Conservation (phyloP, 140 eudicot genomes). For the Stevia rebaudiana region DNA sequence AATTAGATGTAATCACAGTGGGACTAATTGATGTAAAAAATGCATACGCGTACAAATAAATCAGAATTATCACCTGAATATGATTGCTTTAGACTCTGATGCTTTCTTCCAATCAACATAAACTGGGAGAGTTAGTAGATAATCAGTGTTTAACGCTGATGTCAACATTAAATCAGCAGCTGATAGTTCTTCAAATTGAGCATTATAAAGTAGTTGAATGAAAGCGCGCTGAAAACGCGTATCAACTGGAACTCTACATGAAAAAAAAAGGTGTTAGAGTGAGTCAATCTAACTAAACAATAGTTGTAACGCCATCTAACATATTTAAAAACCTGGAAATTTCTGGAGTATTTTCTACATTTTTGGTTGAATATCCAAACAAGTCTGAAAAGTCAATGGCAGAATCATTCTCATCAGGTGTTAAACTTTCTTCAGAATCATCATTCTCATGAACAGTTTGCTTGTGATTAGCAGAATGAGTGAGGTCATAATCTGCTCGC, state of each 20-base stretch:
- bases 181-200: slow-evolving; percentile 92
- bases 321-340: slow-evolving; percentile 41
- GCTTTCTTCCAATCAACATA: slow-evolving; percentile 94
- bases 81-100: slow-evolving; percentile 70
- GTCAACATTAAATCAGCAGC: slow-evolving; percentile 84
- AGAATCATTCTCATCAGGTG: slow-evolving; percentile 16
- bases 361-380: slow-evolving; percentile 27
- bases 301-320: not conserved
- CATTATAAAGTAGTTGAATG: slow-evolving; percentile 71
- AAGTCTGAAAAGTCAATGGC: slow-evolving; percentile 29
- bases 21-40: not conserved
- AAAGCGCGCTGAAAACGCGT: slow-evolving; percentile 81
- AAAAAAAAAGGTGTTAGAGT: slow-evolving; percentile 12
- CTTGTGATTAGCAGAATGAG: slow-evolving; percentile 32
- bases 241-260: slow-evolving; percentile 54
- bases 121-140: slow-evolving; percentile 88
- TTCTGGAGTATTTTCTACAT: slow-evolving; percentile 14
- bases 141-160: slow-evolving; percentile 84
- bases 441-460: slow-evolving; percentile 10
- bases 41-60: slow-evolving; percentile 5
- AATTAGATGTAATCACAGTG: not conserved
- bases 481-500: slow-evolving; percentile 68
- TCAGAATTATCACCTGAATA: slow-evolving; percentile 58
- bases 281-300: not conserved
- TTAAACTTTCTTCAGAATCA: slow-evolving; percentile 12